Base-by-base conservation (phyloP, 306 rosid species). In the Prinsepia uniflora region DNA sequence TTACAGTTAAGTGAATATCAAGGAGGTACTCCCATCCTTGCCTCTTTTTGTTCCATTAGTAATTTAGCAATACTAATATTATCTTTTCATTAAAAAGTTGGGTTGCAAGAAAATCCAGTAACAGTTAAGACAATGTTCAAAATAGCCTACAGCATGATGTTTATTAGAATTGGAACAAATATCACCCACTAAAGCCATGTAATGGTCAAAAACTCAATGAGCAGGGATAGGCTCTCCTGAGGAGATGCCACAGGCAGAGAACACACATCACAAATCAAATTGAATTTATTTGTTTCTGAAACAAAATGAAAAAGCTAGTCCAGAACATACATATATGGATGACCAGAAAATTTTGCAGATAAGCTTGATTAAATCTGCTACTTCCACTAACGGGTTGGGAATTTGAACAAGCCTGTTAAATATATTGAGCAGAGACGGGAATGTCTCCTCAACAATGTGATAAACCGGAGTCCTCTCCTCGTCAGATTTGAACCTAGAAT, bases 281-380 rank as follows among this genome's bases (percentile, higher is more conserved):
- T 30, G 36, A 30, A 30, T 30, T 30, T 30, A 30, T 30, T 30
- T 30, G 36, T 68, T 68, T n/a, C 36, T 50, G 34, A 67, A 17
- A 42, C 45, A 70, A 24, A 70, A 34, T 0, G 30, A 22, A 22
- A 18, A 0, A 17, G 19, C n/a, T 43, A 30, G 19, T 59, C 62
- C 59, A 68, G 24, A 42, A 65, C 97, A 0, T 86, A 95, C 97
- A 84, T 95, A 95, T 70, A 95, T 89, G n/a, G 97, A 94, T 55
- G 99, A 94, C 99, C 99, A 94, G 80, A 94, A 94, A 76, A 94
- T 94, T 91, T 94, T 94, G 79, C 99, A 95, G 80, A 91, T 95
- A 76, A 91, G 90, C 86, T 95, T 91, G 86, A 95, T 95, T 59
- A 89, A 80, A 63, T 95, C 99, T 44, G 97, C 96, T 56, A 95